Evolutionary conservation across 805 yeast species (phyloP), one percentile per base, ranked within the genome.

Genomic region (Kazachstania martiniae): DNA sequence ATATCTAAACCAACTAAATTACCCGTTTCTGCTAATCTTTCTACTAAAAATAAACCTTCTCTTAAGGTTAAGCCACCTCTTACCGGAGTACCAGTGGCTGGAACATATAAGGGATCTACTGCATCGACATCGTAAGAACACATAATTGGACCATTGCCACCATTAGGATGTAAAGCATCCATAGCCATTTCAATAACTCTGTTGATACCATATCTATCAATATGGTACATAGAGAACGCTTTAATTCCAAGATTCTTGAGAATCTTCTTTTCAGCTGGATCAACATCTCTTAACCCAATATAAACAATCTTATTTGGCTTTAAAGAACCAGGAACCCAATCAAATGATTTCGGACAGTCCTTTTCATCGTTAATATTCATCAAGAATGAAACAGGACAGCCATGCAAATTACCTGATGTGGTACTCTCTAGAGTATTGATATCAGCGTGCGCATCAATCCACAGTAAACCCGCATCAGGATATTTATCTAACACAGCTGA

Each of bases 371-470:
- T 84, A 33, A 87, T 63, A 2, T 96, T 96, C 72, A 86, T 65
- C 35, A 89, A 64, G 53, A 91, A 91, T 3, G 95, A 74, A 22
- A 89, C 85, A 2, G 98, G 98, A 56, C 96, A 87, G 5, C 98
- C 98, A 57, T 89, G 98, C 46, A 89, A 66, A 58, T 89, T 91
- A 26, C 97, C 97, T 6, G 89, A 74, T 18, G 70, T 79, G 2
- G 96, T 77, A 7, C 85, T 74, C 22, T 66, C 65, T 8, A 95
- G 83, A 1, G 96, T 80, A 65, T 91, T 91, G 54, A 91, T 79
- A 57, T 89, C 98, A 13, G 97, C 95, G 57, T 89, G 98, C 0
- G 98, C 98, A 60, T 89, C 98, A 46, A 89, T 79, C 98, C 98
- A 89, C 40, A 89, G 55, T 25, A 89, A 66, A 49, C 94, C 86